Evolutionary conservation across 1,284 basidiomycete species (phyloP).

Genomic region (Irpex sp.): DNA sequence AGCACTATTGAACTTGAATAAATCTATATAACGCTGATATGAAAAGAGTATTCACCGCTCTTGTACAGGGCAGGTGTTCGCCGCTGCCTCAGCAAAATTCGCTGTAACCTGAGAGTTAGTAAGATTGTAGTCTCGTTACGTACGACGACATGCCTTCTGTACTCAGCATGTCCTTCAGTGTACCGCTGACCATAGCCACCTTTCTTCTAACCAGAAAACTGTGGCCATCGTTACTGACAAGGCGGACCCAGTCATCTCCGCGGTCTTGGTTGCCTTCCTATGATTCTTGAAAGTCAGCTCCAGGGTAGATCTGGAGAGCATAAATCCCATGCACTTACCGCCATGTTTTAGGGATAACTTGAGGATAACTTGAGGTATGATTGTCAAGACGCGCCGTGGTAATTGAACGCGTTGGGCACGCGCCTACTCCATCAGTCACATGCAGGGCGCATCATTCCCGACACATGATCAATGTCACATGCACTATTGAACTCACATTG

Average conservation of each 20-base stretch:
- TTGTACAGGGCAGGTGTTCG: constrained; percentile 43
- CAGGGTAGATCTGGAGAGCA: no score
- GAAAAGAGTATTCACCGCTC: constrained; percentile 37
- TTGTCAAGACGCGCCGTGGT: no score
- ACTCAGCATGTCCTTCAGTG: constrained; percentile 45
- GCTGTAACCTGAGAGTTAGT: constrained; percentile 27
- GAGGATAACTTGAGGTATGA: no score
- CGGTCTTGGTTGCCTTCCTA: background rate
- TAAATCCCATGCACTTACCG: no score
- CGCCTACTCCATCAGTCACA: no score
- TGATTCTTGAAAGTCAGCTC: background rate
- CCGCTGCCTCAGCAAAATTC: constrained; percentile 47
- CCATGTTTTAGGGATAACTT: no score
- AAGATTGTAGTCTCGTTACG: background rate
- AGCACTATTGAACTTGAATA: constrained; percentile 39
- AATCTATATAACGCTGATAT: background rate
- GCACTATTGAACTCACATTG: no score
- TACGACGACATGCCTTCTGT: constrained; percentile 26
- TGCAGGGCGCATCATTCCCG: no score
- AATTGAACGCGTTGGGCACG: no score
- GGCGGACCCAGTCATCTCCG: constrained; percentile 55
- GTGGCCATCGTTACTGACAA: constrained; percentile 59
- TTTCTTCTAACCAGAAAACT: constrained; percentile 57
- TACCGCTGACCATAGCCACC: constrained; percentile 53
- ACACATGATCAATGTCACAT: no score